Evolutionary conservation across 2,329 filamentous ascomycete species (phyloP).

Genomic region (Pseudogymnoascus sp.): DNA sequence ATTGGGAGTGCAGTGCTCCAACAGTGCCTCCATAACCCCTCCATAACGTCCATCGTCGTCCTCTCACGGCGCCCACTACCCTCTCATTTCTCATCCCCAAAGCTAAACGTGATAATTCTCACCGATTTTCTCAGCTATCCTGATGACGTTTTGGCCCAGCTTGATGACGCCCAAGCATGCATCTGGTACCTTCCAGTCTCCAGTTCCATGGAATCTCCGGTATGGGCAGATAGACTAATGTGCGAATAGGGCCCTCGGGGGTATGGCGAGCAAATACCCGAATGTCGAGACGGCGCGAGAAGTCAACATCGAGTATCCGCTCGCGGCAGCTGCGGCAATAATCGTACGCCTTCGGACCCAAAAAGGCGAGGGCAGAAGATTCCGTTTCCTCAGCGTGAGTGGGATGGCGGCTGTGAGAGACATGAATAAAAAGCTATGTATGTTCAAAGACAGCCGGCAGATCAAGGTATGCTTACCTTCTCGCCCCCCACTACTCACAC

Average conservation of each 20-base stretch:
- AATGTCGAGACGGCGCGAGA: neutral
- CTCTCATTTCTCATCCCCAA: slow-evolving; percentile 35
- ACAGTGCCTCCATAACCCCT: slow-evolving; percentile 39
- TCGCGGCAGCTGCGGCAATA: neutral
- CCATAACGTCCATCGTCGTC: slow-evolving; percentile 43
- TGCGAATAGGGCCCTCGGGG: slow-evolving; percentile 4
- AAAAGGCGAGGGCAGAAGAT: neutral
- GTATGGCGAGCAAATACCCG: neutral
- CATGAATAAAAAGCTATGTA: neutral
- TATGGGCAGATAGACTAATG: neutral
- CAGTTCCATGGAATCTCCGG: neutral
- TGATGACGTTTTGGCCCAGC: slow-evolving; percentile 31
- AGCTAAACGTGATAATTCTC: slow-evolving; percentile 40
- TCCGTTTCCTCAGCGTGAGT: neutral
- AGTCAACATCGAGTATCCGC: neutral
- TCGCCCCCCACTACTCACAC: slow-evolving; percentile 1
- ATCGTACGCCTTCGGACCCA: neutral
- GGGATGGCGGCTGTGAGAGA: neutral
- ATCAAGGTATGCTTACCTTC: neutral
- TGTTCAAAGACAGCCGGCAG: neutral
- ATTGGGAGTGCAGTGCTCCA: slow-evolving; percentile 45
- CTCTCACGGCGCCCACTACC: slow-evolving; percentile 41
- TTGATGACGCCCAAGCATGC: slow-evolving; percentile 30
- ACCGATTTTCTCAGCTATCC: slow-evolving; percentile 45
- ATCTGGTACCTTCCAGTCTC: slow-evolving; percentile 10